A percentile compares a stretch with the other conserved stretches of the same genome.
phyloP scores from a whole-genome alignment of 306 rosid species.

The Ceratonia siliqua region DNA sequence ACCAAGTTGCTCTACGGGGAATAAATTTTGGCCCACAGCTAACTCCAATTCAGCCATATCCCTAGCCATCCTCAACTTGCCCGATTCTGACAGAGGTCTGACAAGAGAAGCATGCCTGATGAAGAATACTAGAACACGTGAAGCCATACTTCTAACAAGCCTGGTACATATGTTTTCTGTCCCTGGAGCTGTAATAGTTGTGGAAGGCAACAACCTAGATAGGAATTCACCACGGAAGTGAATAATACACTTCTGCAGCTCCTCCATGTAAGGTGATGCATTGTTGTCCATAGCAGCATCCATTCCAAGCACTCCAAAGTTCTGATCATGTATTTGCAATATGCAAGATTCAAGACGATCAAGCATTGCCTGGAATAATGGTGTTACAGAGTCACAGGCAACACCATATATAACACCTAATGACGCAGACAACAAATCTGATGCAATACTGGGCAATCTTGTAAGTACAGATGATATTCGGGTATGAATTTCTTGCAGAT shows the following conservation, averaged over 20 bases:
- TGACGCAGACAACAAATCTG: conserved; percentile 89
- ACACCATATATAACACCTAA: conserved; percentile 87
- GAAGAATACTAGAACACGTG: conserved; percentile 86
- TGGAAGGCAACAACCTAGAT: conserved; percentile 75
- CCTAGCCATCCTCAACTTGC: conserved; percentile 97
- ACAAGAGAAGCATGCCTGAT: conserved; percentile 97
- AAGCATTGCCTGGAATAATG: conserved; percentile 95
- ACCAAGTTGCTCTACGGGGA: conserved; percentile 97
- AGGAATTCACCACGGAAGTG: conserved; percentile 93
- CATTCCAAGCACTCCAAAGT: conserved; percentile 77
- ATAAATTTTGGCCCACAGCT: conserved; percentile 91
- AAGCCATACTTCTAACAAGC: conserved; percentile 95
- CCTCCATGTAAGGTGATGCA: conserved; percentile 98
- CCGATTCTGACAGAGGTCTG: conserved; percentile 98
- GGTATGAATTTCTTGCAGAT: conserved; percentile 86
- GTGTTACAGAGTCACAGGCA: conserved; percentile 89
- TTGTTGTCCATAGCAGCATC: conserved; percentile 97
- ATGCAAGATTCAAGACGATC: conserved; percentile 94
- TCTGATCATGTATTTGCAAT: conserved; percentile 92
- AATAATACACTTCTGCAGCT: conserved; percentile 85
- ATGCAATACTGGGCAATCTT: conserved; percentile 84
- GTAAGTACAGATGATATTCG: conserved; percentile 66
- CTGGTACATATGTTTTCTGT: conserved; percentile 87
- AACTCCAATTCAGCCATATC: conserved; percentile 98
- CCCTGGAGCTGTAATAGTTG: conserved; percentile 45